phyloP scores from a whole-genome alignment of 176 grass and related monocot genomes.

The Musa troglodytarum region DNA sequence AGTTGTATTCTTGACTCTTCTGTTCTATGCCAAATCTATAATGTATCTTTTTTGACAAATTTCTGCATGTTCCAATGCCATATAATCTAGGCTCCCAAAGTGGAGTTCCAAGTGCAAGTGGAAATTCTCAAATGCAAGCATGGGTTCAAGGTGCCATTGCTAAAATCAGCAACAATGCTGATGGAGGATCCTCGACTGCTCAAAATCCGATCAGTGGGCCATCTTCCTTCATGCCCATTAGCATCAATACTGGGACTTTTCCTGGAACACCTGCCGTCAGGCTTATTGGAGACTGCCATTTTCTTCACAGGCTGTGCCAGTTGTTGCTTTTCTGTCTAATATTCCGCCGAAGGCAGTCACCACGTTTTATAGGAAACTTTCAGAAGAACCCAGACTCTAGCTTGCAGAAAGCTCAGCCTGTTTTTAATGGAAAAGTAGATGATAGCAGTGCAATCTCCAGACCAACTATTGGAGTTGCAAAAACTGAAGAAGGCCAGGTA shows the following conservation, averaged over 20 bases:
- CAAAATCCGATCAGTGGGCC: conserved; percentile 69
- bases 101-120: conserved; percentile 55
- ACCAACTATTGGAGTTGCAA: conserved; percentile 47
- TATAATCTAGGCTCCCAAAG: conserved; percentile 62
- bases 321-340: conserved; percentile 90
- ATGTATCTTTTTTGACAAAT: background rate
- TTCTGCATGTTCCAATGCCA: background rate
- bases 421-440: conserved; percentile 64
- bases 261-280: conserved; percentile 96
- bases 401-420: conserved; percentile 61
- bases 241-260: conserved; percentile 96
- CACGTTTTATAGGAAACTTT: conserved; percentile 40
- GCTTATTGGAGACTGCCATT: conserved; percentile 96
- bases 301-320: conserved; percentile 90
- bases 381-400: conserved; percentile 65
- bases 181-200: conserved; percentile 62
- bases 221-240: conserved; percentile 89
- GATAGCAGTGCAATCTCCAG: conserved; percentile 36
- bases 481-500: conserved; percentile 65
- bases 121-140: conserved; percentile 96
- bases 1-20: background rate
- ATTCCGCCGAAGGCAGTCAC: conserved; percentile 80
- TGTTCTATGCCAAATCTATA: background rate
- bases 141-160: conserved; percentile 99
- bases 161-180: conserved; percentile 91